Base-by-base conservation (phyloP, 192 early-diverging fungal species). In the Gigaspora rosea region DNA sequence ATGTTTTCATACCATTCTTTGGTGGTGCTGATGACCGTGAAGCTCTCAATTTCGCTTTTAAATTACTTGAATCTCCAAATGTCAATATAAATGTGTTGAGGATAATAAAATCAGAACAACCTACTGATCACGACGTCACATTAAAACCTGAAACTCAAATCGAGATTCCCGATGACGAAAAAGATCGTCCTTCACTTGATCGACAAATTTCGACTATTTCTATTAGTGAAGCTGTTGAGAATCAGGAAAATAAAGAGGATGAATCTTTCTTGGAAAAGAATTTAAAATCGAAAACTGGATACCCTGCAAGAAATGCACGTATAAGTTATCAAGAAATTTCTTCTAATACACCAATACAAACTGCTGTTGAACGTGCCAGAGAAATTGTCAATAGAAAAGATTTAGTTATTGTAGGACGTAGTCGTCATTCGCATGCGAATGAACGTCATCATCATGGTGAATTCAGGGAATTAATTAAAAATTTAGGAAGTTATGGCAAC, bases 11-110 rank as follows among this genome's bases (percentile, higher is more conserved):
- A 66, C 88, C 90, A 33, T 94, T 92, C 82, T 84, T 90, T 73
- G 94, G 93, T 36, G 88, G 90, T 4, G 61, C 74, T 1, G 94
- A 96, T 77, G 94, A 95, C 84, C 83, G 89, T 65, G 88, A 89
- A 54, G 90, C 90, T 0, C 52, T 89, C 0, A 32, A 77, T 1
- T 83, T 92, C 66, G 87, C 87, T 6, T 71, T 87, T 41, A 80
- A 80, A 9, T 73, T 94, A 65, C 79, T 78, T 75, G 86, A 35
- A 6, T 76, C 85, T 70, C 80, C 84, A 4, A 75, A 81, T 8
- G 86, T 85, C 0, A 76, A 77, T 27, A 83, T 87, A 8, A 56
- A 78, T 10, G 80, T 91, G 2, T 76, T 88, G 74, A 86, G 86
- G 67, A 80, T 85, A 36, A 75, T 81, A 48, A 80, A 80, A 56